A percentile compares a stretch with the other conserved stretches of the same genome.
phyloP scores from a whole-genome alignment of 352 stramenopile genomes.

The Globisporangium splendens region DNA sequence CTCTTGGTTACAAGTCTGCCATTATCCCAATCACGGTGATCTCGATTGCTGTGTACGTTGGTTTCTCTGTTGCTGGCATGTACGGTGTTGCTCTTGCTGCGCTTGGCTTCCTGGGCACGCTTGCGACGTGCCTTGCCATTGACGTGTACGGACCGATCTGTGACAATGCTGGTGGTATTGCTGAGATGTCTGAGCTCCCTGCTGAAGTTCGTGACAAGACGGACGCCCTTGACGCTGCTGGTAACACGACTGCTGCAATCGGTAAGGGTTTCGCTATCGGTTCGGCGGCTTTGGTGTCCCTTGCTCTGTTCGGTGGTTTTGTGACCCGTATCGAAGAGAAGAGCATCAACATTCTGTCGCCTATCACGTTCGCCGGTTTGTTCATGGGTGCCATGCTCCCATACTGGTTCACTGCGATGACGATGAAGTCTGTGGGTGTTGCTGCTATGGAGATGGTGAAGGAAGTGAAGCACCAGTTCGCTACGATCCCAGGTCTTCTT shows the following conservation, averaged over 20 bases:
- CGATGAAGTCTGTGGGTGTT: constrained; percentile 99
- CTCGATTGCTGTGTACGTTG: constrained; percentile 96
- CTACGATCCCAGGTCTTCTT: constrained; percentile 97
- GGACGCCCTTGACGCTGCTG: constrained; percentile 98
- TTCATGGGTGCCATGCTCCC: constrained; percentile 99
- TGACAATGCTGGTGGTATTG: constrained; percentile 99
- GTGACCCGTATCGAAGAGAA: constrained; percentile 95
- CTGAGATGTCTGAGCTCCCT: constrained; percentile 98
- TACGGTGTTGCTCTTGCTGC: constrained; percentile 97
- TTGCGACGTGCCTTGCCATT: constrained; percentile 98
- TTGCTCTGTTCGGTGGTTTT: constrained; percentile 98
- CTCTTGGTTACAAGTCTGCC: constrained; percentile 98
- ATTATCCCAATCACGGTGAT: constrained; percentile 99
- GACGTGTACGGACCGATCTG: constrained; percentile 99
- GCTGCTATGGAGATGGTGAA: constrained; percentile 99
- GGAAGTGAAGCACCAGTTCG: constrained; percentile 99
- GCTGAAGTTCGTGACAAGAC: constrained; percentile 98
- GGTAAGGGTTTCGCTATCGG: constrained; percentile 99
- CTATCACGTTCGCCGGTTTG: constrained; percentile 98
- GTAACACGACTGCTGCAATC: constrained; percentile 99
- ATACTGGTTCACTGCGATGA: constrained; percentile 99
- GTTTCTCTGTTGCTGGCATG: constrained; percentile 96
- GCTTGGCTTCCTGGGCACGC: constrained; percentile 98
- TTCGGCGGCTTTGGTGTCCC: constrained; percentile 97
- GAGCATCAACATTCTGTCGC: constrained; percentile 96